Conservation (phyloP, 2,329 filamentous ascomycete species). For the Elsinoe ampelina region DNA sequence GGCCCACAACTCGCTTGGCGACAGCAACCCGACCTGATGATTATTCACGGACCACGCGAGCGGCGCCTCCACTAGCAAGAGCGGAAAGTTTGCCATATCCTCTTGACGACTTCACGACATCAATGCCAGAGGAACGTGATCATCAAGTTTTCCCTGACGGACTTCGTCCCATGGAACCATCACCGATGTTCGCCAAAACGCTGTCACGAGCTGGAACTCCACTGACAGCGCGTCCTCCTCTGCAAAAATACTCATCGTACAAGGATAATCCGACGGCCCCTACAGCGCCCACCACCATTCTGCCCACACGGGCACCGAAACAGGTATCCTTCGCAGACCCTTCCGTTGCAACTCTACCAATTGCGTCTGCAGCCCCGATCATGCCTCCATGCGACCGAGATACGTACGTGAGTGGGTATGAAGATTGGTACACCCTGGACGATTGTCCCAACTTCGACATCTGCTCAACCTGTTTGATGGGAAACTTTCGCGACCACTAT, state of each 20-base stretch:
- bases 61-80: slow-evolving; percentile 14
- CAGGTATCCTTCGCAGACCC: background rate
- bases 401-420: slow-evolving; percentile 50
- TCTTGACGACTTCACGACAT: slow-evolving; percentile 31
- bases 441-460: slow-evolving; percentile 65
- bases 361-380: slow-evolving; percentile 9
- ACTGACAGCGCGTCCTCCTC: background rate
- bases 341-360: background rate
- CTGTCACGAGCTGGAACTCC: slow-evolving; percentile 12
- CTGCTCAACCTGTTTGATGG: slow-evolving; percentile 69
- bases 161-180: slow-evolving; percentile 15
- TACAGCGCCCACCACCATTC: background rate
- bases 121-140: slow-evolving; percentile 36
- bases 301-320: background rate
- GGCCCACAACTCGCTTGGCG: slow-evolving; percentile 22
- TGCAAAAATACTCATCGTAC: slow-evolving; percentile 1
- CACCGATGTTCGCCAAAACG: slow-evolving; percentile 14
- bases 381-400: slow-evolving; percentile 59
- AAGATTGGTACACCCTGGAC: slow-evolving; percentile 74
- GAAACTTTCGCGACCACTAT: slow-evolving; percentile 57
- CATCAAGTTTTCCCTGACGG: slow-evolving; percentile 29
- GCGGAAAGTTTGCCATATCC: slow-evolving; percentile 36
- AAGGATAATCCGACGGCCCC: slow-evolving; percentile 4
- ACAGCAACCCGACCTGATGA: slow-evolving; percentile 18
- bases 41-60: slow-evolving; percentile 14